Evolutionary conservation across 1,284 basidiomycete species (phyloP).

Genomic region (Puccinia novopanici): DNA sequence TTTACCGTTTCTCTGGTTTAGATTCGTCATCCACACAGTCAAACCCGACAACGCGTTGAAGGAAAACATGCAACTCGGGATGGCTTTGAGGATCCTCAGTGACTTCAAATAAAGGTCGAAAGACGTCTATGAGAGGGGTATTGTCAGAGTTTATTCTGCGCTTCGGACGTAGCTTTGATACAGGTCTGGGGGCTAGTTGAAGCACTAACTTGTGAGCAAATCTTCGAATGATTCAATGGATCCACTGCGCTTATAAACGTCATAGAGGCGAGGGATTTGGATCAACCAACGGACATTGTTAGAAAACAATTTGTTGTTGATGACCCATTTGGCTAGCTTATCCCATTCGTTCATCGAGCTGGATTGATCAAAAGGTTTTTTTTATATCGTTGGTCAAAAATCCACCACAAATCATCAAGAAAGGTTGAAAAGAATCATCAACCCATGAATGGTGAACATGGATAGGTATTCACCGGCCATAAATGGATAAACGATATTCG

Average conservation of each 20-base stretch:
- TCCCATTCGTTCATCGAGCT: conserved; percentile 81
- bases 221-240: conserved; percentile 86
- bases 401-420: neutral
- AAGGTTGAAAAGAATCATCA: neutral
- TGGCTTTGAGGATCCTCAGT: conserved; percentile 86
- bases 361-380: conserved; percentile 1
- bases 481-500: conserved; percentile 96
- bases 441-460: neutral
- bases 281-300: conserved; percentile 98
- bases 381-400: neutral
- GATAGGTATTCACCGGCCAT: conserved; percentile 66
- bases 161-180: neutral
- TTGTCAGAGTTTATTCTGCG: neutral
- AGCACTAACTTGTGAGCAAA: conserved; percentile 75
- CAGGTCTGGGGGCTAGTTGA: neutral
- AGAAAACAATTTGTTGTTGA: conserved; percentile 87
- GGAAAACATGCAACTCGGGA: conserved; percentile 90
- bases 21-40: conserved; percentile 98
- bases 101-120: conserved; percentile 91
- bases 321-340: conserved; percentile 94
- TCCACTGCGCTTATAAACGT: conserved; percentile 89
- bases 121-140: conserved; percentile 70
- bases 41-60: conserved; percentile 93
- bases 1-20: conserved; percentile 76
- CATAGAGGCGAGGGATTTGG: conserved; percentile 92